phyloP scores from a whole-genome alignment of 1,284 basidiomycete genomes.

The Moesziomyces globuligerus region DNA sequence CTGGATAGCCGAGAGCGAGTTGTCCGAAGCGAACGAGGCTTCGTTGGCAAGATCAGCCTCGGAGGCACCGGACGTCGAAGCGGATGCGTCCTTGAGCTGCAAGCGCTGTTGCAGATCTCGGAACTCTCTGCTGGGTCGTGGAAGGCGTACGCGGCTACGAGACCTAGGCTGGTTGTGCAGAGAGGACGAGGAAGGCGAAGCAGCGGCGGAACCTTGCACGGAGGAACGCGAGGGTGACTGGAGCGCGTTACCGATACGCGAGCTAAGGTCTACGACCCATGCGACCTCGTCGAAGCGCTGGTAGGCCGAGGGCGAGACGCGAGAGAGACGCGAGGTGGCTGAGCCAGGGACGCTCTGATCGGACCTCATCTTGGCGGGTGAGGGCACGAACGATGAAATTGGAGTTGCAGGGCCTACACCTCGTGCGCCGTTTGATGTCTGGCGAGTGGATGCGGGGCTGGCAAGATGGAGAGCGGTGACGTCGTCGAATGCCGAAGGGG shows the following conservation, averaged over 20 bases:
- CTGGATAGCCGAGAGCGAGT: conserved; percentile 21
- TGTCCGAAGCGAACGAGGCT: not conserved
- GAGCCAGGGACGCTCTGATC: not conserved
- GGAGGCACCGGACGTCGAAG: conserved; percentile 4
- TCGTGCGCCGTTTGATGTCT: no score
- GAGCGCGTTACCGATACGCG: conserved; percentile 38
- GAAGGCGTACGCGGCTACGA: conserved; percentile 29
- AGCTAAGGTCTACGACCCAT: conserved; percentile 45
- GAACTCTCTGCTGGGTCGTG: conserved; percentile 44
- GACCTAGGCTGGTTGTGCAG: conserved; percentile 4
- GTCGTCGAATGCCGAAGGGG: no score
- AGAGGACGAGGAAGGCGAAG: conserved; percentile 11
- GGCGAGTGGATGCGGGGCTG: no score
- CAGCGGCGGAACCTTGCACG: not conserved
- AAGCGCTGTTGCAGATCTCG: conserved; percentile 28
- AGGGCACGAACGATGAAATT: not conserved
- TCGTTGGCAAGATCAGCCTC: not conserved
- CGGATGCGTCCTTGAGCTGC: conserved; percentile 2
- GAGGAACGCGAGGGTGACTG: conserved; percentile 7
- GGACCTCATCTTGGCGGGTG: not conserved
- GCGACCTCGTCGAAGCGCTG: conserved; percentile 45
- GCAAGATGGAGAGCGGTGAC: no score
- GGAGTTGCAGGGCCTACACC: not conserved
- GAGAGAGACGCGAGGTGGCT: conserved; percentile 9
- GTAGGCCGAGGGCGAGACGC: conserved; percentile 34